Evolutionary conservation across 805 yeast genomes (phyloP).

Genomic region (Yamadazyma insecticola): DNA sequence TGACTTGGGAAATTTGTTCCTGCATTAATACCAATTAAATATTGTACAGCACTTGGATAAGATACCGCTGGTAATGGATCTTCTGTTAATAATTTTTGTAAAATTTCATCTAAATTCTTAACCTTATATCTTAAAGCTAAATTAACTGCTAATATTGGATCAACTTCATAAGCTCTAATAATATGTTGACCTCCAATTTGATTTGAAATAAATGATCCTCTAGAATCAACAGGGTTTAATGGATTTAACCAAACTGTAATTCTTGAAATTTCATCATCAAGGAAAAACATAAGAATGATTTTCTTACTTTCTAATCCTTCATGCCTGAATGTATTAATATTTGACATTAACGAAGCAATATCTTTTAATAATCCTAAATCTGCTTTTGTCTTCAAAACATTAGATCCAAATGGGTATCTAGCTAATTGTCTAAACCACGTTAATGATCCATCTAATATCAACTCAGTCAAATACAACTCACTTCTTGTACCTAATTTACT

Average conservation of each 20-base stretch:
- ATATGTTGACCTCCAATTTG: conserved; percentile 40
- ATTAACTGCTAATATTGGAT: conserved; percentile 70
- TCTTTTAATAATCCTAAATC: conserved; percentile 59
- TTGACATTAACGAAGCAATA: conserved; percentile 34
- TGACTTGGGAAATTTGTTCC: conserved; percentile 34
- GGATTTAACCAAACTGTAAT: conserved; percentile 78
- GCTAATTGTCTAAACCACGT: conserved; percentile 70
- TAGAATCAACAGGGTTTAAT: conserved; percentile 38
- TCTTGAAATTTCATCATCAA: conserved; percentile 71
- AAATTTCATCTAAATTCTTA: conserved; percentile 32
- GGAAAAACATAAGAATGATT: conserved; percentile 52
- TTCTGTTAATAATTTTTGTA: conserved; percentile 42
- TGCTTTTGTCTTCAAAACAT: conserved; percentile 62
- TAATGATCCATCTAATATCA: conserved; percentile 62
- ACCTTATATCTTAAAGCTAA: conserved; percentile 58
- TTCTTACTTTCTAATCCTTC: conserved; percentile 44
- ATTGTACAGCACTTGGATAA: conserved; percentile 57
- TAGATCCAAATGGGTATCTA: conserved; percentile 81
- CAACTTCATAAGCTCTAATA: conserved; percentile 54
- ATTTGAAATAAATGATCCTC: conserved; percentile 30
- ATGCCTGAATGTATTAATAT: conserved; percentile 16
- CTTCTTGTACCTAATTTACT: conserved; percentile 44
- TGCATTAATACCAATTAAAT: conserved; percentile 39
- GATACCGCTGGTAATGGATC: conserved; percentile 58
- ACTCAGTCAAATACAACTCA: conserved; percentile 39